A percentile compares a stretch with the other conserved stretches of the same genome.
These are phyloP conservation scores for Nakazawaea ambrosiae DNA, from an alignment of 805 yeast species.

Conservation along the genomic window DNA sequence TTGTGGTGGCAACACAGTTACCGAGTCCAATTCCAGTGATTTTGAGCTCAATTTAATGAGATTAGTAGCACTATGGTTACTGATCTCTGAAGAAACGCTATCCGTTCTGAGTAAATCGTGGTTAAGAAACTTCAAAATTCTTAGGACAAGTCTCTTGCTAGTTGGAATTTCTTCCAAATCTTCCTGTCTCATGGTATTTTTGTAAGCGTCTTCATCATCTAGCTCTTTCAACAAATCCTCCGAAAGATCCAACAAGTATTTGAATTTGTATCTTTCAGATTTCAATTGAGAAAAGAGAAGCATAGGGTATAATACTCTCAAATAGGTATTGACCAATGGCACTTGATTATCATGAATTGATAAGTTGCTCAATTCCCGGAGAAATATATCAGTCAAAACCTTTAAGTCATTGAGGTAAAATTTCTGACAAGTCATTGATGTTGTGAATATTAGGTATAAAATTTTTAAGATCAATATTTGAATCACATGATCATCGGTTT, in stretches of 20 bases:
- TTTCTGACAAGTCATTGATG: slow-evolving; percentile 53
- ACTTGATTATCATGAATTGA: slow-evolving; percentile 46
- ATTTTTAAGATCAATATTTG: slow-evolving; percentile 77
- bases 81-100: slow-evolving; percentile 10
- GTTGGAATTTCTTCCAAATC: slow-evolving; percentile 6
- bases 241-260: slow-evolving; percentile 45
- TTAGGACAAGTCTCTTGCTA: slow-evolving; percentile 4
- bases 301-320: slow-evolving; percentile 70
- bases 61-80: slow-evolving; percentile 7
- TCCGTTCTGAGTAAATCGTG: slow-evolving; percentile 1
- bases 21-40: slow-evolving; percentile 1
- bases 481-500: slow-evolving; percentile 51
- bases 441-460: slow-evolving; percentile 66
- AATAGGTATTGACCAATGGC: slow-evolving; percentile 56
- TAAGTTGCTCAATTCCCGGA: slow-evolving; percentile 71
- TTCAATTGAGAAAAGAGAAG: slow-evolving; percentile 57
- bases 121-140: slow-evolving; percentile 5
- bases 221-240: slow-evolving; percentile 31
- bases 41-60: slow-evolving; percentile 6
- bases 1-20: neutral
- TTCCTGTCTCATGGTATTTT: neutral
- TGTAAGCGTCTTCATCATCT: slow-evolving; percentile 5
- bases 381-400: slow-evolving; percentile 74
- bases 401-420: slow-evolving; percentile 80
- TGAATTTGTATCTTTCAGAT: slow-evolving; percentile 48